Evolutionary conservation across 1,139 yeast genomes (phyloP).

Genomic region (Scheffersomyces quercinus): DNA sequence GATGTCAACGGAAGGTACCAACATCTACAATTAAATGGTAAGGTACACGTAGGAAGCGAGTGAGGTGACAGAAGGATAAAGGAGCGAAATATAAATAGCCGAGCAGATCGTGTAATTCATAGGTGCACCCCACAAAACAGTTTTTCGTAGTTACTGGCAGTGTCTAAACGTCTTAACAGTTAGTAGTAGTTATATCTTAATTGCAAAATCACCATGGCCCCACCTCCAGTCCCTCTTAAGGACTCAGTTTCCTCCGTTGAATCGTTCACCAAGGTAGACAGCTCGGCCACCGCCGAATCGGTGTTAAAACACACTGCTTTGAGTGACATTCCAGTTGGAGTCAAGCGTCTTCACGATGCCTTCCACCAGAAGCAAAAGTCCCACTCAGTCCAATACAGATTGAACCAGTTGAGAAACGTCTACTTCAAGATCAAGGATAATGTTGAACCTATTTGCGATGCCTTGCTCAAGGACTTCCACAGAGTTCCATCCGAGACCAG

Average conservation of each 20-base stretch:
- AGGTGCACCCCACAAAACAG: too few species aligned
- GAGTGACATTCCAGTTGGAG: slow-evolving; percentile 50
- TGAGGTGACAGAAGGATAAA: too few species aligned
- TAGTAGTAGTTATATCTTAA: too few species aligned
- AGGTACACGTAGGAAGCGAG: too few species aligned
- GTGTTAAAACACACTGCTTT: slow-evolving; percentile 47
- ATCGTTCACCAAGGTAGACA: not conserved
- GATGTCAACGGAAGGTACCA: too few species aligned
- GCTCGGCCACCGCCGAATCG: slow-evolving; percentile 2
- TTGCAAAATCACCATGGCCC: not conserved
- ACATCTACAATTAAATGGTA: too few species aligned
- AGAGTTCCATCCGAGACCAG: slow-evolving; percentile 63
- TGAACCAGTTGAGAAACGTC: slow-evolving; percentile 65
- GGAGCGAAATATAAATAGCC: too few species aligned
- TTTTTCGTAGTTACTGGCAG: too few species aligned
- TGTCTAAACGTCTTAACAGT: too few species aligned
- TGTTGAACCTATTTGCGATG: slow-evolving; percentile 52
- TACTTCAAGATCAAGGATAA: slow-evolving; percentile 68
- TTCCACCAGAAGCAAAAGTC: slow-evolving; percentile 53
- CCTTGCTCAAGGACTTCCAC: slow-evolving; percentile 66
- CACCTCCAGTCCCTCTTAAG: not conserved
- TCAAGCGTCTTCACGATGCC: slow-evolving; percentile 38
- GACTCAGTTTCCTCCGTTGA: not conserved
- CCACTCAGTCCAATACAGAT: slow-evolving; percentile 56
- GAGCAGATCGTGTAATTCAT: too few species aligned